Evolutionary conservation across 1,139 yeast genomes (phyloP).

Genomic region (Yamadazyma dushanensis): DNA sequence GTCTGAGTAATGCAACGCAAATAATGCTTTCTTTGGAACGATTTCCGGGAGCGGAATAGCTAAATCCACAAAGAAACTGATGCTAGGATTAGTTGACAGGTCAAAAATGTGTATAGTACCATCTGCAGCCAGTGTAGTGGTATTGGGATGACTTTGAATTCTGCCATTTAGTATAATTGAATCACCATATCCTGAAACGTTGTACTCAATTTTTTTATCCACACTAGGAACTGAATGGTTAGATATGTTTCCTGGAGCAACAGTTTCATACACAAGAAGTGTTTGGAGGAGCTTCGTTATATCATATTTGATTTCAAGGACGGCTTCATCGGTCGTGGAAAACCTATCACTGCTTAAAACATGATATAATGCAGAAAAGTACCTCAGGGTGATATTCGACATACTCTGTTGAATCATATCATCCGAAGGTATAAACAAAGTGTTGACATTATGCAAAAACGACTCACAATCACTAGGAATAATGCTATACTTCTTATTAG

Average conservation of each 20-base stretch:
- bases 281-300: constrained; percentile 25
- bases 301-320: constrained; percentile 31
- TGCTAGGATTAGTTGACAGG: constrained; percentile 20
- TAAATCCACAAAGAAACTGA: constrained; percentile 31
- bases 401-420: constrained; percentile 26
- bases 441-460: constrained; percentile 27
- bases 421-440: constrained; percentile 40
- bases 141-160: constrained; percentile 16
- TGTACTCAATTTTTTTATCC: constrained; percentile 7
- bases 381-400: constrained; percentile 25
- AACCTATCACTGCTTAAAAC: constrained; percentile 20
- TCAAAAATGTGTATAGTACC: constrained; percentile 65
- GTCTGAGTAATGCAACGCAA: constrained; percentile 65
- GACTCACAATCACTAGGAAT: constrained; percentile 30
- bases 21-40: constrained; percentile 71
- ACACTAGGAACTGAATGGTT: constrained; percentile 10
- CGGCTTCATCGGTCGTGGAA: constrained; percentile 33
- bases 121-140: constrained; percentile 48
- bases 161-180: constrained; percentile 16
- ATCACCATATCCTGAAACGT: constrained; percentile 7
- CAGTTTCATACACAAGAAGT: constrained; percentile 27
- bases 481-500: constrained; percentile 5
- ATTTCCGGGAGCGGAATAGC: constrained; percentile 37
- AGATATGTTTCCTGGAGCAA: constrained; percentile 38
- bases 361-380: constrained; percentile 32